Conservation (phyloP, 305 asterid species). For the Fraxinus sp. region DNA sequence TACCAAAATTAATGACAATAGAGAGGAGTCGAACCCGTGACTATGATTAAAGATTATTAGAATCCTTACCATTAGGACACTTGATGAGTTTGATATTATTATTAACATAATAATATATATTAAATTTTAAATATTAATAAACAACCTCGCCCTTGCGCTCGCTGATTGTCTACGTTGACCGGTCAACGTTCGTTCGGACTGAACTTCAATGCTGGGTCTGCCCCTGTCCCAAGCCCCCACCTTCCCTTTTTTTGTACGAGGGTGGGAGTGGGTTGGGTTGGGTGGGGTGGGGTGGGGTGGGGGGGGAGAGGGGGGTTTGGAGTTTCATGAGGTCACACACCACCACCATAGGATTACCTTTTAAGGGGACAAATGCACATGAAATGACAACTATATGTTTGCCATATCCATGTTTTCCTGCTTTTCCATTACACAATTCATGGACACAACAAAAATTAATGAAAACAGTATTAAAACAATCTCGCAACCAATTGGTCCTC, state of each 20-base stretch:
- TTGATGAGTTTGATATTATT: no score
- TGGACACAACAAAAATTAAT: not conserved
- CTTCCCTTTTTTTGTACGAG: not conserved
- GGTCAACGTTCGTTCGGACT: no score
- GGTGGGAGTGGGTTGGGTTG: not conserved
- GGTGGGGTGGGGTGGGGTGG: no score
- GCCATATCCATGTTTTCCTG: not conserved
- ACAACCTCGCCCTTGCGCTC: no score
- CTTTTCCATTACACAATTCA: not conserved
- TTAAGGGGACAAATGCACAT: slow-evolving; percentile 2
- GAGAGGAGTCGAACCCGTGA: no score
- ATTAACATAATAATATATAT: no score
- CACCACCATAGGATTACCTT: not conserved
- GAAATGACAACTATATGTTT: not conserved
- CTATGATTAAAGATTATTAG: no score
- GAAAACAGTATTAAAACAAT: not conserved
- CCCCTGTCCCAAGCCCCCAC: not conserved
- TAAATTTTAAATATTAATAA: no score
- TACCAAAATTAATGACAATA: no score
- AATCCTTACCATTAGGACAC: no score
- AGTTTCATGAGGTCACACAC: not conserved
- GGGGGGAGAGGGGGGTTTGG: not conserved
- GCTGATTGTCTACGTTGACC: no score
- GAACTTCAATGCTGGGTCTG: no score
- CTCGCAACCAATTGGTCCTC: not conserved